These are phyloP conservation scores for Penicillium crystallinum DNA, from an alignment of 495 filamentous ascomycete species.

Conservation along the genomic window DNA sequence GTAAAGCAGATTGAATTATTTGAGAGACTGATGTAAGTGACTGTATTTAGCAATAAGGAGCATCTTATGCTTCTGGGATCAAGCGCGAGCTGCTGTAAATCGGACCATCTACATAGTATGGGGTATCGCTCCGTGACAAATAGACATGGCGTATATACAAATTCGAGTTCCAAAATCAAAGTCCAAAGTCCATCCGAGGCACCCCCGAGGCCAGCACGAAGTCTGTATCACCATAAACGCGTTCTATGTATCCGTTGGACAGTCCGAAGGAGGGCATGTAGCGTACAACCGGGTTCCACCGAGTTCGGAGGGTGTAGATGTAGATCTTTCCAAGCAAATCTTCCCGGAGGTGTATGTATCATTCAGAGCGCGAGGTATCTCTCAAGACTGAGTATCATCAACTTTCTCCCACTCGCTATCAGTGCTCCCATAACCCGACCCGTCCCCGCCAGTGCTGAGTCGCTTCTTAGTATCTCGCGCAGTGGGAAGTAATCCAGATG, in stretches of 20 bases:
- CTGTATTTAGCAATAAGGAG: not conserved
- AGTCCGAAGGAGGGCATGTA: not conserved
- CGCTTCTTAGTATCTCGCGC: conserved; percentile 38
- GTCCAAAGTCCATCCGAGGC: not conserved
- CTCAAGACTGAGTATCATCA: conserved; percentile 27
- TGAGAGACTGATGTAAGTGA: not conserved
- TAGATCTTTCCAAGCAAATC: not conserved
- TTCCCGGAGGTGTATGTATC: not conserved
- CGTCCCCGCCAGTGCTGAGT: conserved; percentile 38
- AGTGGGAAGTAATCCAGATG: conserved; percentile 28
- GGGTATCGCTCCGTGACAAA: conserved; percentile 6
- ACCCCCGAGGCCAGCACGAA: not conserved
- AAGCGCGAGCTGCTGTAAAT: conserved; percentile 1
- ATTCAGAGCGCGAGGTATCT: not conserved
- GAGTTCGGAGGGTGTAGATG: not conserved
- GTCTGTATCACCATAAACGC: not conserved
- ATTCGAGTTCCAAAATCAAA: not conserved
- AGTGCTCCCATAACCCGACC: conserved; percentile 48
- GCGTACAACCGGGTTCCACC: not conserved
- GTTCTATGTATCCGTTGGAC: not conserved
- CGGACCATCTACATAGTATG: conserved; percentile 3
- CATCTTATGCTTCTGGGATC: not conserved
- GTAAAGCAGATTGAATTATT: not conserved
- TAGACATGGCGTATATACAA: not conserved
- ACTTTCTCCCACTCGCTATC: conserved; percentile 57